These are phyloP conservation scores for Lactarius sanguifluus DNA, from an alignment of 768 basidiomycete genomes.

Conservation along the genomic window DNA sequence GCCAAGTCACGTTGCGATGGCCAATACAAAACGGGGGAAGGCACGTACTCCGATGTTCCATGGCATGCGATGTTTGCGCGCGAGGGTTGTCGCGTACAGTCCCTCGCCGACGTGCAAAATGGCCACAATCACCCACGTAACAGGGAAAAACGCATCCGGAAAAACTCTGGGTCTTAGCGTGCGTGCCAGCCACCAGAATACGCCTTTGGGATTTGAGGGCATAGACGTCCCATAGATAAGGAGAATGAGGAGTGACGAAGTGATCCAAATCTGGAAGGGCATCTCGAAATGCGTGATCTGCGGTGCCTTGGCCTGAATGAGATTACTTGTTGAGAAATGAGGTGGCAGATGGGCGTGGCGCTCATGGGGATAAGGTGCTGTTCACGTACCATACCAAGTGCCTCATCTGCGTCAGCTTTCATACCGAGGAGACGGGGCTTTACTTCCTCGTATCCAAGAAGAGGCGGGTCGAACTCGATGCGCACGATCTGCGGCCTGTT, in stretches of 20 bases:
- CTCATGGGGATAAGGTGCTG: neutral
- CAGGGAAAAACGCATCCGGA: slow-evolving; percentile 33
- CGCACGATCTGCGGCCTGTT: slow-evolving; percentile 46
- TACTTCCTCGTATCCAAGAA: slow-evolving; percentile 75
- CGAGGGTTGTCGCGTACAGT: slow-evolving; percentile 49
- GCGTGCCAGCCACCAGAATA: slow-evolving; percentile 36
- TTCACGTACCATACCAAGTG: slow-evolving; percentile 68
- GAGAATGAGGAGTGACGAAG: slow-evolving; percentile 34
- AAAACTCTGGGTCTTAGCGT: slow-evolving; percentile 37
- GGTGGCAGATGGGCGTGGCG: neutral
- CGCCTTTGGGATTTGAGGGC: slow-evolving; percentile 29
- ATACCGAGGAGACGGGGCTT: slow-evolving; percentile 77
- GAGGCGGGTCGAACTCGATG: slow-evolving; percentile 67
- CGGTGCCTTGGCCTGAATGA: slow-evolving; percentile 41
- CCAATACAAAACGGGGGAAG: slow-evolving; percentile 22
- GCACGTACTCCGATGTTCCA: slow-evolving; percentile 41
- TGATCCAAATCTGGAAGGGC: slow-evolving; percentile 37
- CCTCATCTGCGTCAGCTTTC: slow-evolving; percentile 79
- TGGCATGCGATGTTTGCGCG: slow-evolving; percentile 52
- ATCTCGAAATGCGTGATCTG: slow-evolving; percentile 57
- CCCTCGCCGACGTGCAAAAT: slow-evolving; percentile 48
- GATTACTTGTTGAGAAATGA: slow-evolving; percentile 2
- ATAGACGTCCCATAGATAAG: slow-evolving; percentile 40
- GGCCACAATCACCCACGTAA: slow-evolving; percentile 38
- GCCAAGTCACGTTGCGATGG: slow-evolving; percentile 3